Evolutionary conservation across 805 yeast species (phyloP), one percentile per base, ranked within the genome.

Genomic region (Helenozyma rhizophorensis): DNA sequence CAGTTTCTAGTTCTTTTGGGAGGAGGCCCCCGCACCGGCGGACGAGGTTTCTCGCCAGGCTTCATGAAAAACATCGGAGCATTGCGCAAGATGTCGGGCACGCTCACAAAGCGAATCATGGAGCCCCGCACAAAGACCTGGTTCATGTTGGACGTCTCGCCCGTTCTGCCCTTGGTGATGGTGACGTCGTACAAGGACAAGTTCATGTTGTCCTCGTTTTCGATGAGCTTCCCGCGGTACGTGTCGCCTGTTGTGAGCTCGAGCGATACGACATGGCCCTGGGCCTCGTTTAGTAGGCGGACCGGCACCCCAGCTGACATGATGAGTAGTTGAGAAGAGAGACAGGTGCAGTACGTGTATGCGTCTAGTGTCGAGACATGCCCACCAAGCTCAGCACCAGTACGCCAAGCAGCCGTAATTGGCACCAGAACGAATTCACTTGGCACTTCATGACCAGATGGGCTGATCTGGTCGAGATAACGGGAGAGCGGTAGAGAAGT

Each of bases 171-270:
- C 17, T 78, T 75, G 0, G 96, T 89, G 29, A 83, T 78, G 1
- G 83, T 76, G 25, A 83, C 94, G 53, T 90, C 95, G 42, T 76
- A 67, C 30, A 90, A 59, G 40, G 89, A 94, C 16, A 90, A 77
- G 54, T 90, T 90, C 97, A 90, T 93, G 57, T 83, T 89, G 50
- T 90, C 97, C 60, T 90, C 96, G 28, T 82, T 80, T 51, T 83
- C 96, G 3, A 82, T 55, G 28, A 90, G 70, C 53, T 83, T 87
- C 2, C 98, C 98, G 23, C 95, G 70, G 53, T 90, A 90, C 0
- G 83, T 76, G 42, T 83, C 89, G 2, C 97, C 97, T 1, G 88
- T 78, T 16, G 76, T 74, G 32, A 90, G 73, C 56, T 90, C 98
- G 12, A 90, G 56, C 1, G 94, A 77, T 7, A 90, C 79, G 3